These are phyloP conservation scores for Pyrenophora seminiperda DNA, from an alignment of 2,329 filamentous ascomycete genomes.

Conservation along the genomic window DNA sequence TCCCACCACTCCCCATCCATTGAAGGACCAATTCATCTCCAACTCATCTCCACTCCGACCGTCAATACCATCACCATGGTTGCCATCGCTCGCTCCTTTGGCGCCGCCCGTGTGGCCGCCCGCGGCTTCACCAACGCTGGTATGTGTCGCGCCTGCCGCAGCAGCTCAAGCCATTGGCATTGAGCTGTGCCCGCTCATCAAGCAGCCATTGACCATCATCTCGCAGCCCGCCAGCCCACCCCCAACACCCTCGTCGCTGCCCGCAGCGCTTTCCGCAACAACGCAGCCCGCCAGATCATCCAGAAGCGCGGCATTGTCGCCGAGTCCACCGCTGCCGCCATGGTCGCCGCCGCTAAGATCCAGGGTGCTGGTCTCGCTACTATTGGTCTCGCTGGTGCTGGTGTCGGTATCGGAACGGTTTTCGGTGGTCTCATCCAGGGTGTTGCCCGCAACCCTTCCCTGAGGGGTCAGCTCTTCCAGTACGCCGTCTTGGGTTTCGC, in stretches of 20 bases:
- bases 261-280: conserved; percentile 50
- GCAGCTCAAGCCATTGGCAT: conserved; percentile 40
- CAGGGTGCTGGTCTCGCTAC: conserved; percentile 64
- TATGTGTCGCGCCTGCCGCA: conserved; percentile 46
- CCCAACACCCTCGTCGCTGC: conserved; percentile 48
- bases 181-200: conserved; percentile 28
- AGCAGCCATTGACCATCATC: conserved; percentile 43
- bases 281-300: conserved; percentile 48
- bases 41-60: conserved; percentile 47
- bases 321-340: conserved; percentile 50
- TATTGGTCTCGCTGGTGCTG: conserved; percentile 89
- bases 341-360: conserved; percentile 52
- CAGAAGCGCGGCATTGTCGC: conserved; percentile 51
- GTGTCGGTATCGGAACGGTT: conserved; percentile 95
- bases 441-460: conserved; percentile 92
- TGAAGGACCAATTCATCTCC: conserved; percentile 47
- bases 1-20: conserved; percentile 39
- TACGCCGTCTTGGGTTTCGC: conserved; percentile 96
- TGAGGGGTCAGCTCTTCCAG: conserved; percentile 94
- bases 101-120: conserved; percentile 49
- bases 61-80: conserved; percentile 47
- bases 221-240: conserved; percentile 42
- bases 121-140: conserved; percentile 48
- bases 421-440: conserved; percentile 87
- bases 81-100: conserved; percentile 49